These are phyloP conservation scores for Coemansia sp. DNA, from an alignment of 192 early-diverging fungal genomes.

Conservation along the genomic window DNA sequence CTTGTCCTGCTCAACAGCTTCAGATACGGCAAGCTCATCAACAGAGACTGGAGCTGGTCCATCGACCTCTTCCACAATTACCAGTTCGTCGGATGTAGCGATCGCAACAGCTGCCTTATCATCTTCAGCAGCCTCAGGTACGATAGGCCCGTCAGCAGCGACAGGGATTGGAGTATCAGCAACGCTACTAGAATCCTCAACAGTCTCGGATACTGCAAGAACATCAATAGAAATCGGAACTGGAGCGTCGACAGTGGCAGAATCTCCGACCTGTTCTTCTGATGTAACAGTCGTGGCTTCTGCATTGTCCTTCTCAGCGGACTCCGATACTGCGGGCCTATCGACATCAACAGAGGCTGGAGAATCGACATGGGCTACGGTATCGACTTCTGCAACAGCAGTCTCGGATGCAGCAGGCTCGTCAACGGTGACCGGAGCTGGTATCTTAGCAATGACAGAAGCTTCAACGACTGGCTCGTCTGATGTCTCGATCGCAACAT, in stretches of 20 bases:
- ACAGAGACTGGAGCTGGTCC: too few relatives aligned
- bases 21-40: neutral
- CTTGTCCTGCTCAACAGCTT: too few relatives aligned
- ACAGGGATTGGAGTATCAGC: neutral
- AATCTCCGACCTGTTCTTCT: neutral
- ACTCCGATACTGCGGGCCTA: neutral
- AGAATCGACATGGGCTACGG: too few relatives aligned
- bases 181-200: neutral
- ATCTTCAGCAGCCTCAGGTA: neutral
- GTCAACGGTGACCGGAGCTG: too few relatives aligned
- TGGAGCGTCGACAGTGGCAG: neutral
- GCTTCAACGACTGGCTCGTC: too few relatives aligned
- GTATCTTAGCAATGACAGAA: too few relatives aligned
- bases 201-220: too few relatives aligned
- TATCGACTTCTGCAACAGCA: too few relatives aligned
- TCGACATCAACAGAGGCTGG: neutral
- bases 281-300: neutral
- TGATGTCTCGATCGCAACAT: too few relatives aligned
- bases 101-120: neutral
- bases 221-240: neutral
- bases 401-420: too few relatives aligned
- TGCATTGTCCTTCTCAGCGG: neutral
- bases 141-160: neutral
- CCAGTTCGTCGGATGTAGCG: too few relatives aligned
- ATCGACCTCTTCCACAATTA: too few relatives aligned